Base-by-base conservation (phyloP, 768 basidiomycete species). In the Suillus subalutaceus region DNA sequence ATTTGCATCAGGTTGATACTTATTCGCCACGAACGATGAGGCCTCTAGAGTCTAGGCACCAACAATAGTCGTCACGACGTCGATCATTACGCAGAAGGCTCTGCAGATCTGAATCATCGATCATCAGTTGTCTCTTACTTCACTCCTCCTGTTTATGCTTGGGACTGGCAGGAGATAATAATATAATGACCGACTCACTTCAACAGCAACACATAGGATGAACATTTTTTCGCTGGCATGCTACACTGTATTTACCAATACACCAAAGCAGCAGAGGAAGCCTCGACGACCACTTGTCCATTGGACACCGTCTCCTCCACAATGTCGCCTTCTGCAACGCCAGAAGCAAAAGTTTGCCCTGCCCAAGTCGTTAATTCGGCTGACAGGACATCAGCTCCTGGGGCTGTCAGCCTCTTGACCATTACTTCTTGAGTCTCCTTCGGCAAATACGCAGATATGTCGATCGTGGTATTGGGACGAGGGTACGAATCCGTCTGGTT, bases 341-440 rank as follows among this genome's bases (percentile, higher is more conserved):
- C 85, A 60, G 75, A 68, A 18, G 68, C 63, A 63, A 80, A 86
- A 18, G 75, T 80, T 70, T 85, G 85, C 1, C 85, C 84, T 1
- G 83, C 85, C 84, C 84, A 86, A 3, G 78, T 81, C 46, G 83
- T 85, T 44, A 78, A 62, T 65, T 82, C 81, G 6, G 79, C 82
- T 10, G 73, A 73, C 66, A 80, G 79, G 23, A 83, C 75, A 70
- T 85, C 83, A 16, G 84, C 82, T 13, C 84, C 84, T 48, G 84
- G 82, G 2, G 84, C 84, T 32, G 80, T 80, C 66, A 86, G 68
- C 44, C 79, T 78, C 61, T 79, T 78, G 62, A 84, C 76, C 4
- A 68, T 80, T n/a, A 83, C 75, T 60, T 37, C 48, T n/a, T 67
- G 65, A 20, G 73, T 72, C 41, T 63, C 66, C 18, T 71, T 63